A percentile compares a stretch with the other conserved stretches of the same genome.
These are phyloP conservation scores for Corchorus capsularis DNA, from an alignment of 345 rosid species.

Conservation along the genomic window DNA sequence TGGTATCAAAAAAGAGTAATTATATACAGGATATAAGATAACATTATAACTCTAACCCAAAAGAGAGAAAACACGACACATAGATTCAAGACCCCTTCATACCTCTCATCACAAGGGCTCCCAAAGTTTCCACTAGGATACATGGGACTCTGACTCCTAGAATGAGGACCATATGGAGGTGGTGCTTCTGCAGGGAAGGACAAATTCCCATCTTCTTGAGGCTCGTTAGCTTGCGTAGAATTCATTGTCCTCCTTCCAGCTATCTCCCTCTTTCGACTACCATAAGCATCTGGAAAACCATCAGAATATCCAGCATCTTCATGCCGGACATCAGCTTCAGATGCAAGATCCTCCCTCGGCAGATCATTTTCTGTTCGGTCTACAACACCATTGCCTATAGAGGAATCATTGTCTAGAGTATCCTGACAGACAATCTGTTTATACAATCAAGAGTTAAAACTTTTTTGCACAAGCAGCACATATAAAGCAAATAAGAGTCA, in stretches of 20 bases:
- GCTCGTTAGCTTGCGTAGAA: constrained; percentile 41
- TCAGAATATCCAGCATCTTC: constrained; percentile 39
- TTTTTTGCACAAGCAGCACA: constrained; percentile 19
- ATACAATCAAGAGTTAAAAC: constrained; percentile 37
- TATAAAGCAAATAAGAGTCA: constrained; percentile 15
- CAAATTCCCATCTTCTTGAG: constrained; percentile 45
- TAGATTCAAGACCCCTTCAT: too few species aligned
- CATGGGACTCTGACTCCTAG: constrained; percentile 39
- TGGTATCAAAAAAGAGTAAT: neutral
- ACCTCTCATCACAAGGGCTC: constrained; percentile 34
- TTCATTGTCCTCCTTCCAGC: constrained; percentile 34
- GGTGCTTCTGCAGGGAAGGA: constrained; percentile 37
- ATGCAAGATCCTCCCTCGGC: constrained; percentile 40
- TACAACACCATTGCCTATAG: constrained; percentile 42
- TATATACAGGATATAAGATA: neutral
- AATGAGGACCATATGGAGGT: constrained; percentile 33
- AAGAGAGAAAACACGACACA: neutral
- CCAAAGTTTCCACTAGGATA: constrained; percentile 40
- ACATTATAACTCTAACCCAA: neutral
- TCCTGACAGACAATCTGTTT: constrained; percentile 85
- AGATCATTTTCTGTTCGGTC: constrained; percentile 41
- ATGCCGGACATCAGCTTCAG: constrained; percentile 36
- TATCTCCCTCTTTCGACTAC: constrained; percentile 36
- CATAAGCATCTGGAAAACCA: constrained; percentile 35
- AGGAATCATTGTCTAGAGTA: constrained; percentile 53